Evolutionary conservation across 2,329 filamentous ascomycete species (phyloP), one percentile per base, ranked within the genome.

Genomic region (Pseudogymnoascus sp.): DNA sequence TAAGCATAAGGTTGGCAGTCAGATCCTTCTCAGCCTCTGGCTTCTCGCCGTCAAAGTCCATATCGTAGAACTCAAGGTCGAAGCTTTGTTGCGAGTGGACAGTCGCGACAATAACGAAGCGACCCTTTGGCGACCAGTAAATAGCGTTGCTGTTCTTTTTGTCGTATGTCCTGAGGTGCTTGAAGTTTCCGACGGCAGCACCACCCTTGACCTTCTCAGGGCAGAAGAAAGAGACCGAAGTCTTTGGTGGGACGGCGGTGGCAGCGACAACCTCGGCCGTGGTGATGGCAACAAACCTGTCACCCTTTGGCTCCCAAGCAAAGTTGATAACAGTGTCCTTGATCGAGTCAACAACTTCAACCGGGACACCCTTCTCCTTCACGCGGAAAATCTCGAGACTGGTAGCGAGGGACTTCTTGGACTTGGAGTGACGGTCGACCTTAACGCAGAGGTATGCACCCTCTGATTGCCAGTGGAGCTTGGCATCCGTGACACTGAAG

Each of bases 91-190:
- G 88, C 72, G 93, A 97, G 77, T 90, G 87, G 62, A 99, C 91
- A 10, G 95, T 96, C 62, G 92, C 95, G 63, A 99, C 87, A 57
- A 97, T 88, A 38, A 97, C 93, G 73, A 99, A 99, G 60, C 95
- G 88, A 62, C 95, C 95, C 76, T 88, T 91, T 23, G 95, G 95
- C 19, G 92, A 96, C 95, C 95, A 99, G 86, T 97, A 97, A 74
- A 99, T 99, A 68, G 91, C 93, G 74, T 99, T 99, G 84, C 90
- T 96, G 79, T 96, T 97, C 87, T 97, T 97, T 87, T 97, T 97
- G 72, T 99, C 95, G 63, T 96, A 82, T 8, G 93, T 97, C 67
- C 92, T 87, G 69, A 97, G 87, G 75, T 96, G 91, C 82, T 93
- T 96, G 84, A 97, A 99, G 82, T 96, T 97, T 68, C 95, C 95